Evolutionary conservation across 768 basidiomycete species (phyloP).

Genomic region (Rhodotorula sphaerocarpa): DNA sequence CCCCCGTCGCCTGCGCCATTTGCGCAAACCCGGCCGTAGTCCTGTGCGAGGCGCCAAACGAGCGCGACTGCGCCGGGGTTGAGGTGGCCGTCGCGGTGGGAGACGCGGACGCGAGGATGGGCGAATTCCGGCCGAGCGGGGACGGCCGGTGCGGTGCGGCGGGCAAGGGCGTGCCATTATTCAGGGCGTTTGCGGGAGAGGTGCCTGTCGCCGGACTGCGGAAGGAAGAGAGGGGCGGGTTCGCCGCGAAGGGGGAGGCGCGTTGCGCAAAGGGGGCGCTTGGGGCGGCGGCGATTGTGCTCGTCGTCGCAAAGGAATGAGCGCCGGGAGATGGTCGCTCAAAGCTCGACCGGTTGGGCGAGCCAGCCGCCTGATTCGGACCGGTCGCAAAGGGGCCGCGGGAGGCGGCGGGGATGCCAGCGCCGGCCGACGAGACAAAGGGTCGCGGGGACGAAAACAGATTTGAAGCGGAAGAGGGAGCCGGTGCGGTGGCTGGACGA

Average conservation of each 20-base stretch:
- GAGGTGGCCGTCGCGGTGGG: background rate
- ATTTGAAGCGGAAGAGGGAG: background rate
- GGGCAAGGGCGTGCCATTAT: background rate
- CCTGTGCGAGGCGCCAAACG: background rate
- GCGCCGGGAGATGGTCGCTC: too few relatives aligned
- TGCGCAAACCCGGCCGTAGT: background rate
- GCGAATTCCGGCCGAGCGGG: constrained; percentile 9
- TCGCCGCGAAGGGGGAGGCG: background rate
- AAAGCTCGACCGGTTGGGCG: too few relatives aligned
- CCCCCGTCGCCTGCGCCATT: too few relatives aligned
- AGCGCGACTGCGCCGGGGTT: background rate
- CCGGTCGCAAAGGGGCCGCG: background rate
- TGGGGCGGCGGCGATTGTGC: background rate
- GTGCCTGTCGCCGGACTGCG: background rate
- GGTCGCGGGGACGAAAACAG: background rate
- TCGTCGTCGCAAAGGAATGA: too few relatives aligned
- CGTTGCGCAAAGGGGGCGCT: background rate
- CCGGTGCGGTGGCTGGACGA: background rate
- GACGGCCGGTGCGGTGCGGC: background rate
- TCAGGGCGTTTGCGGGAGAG: background rate
- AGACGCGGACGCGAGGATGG: constrained; percentile 8
- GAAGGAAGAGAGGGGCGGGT: too few relatives aligned
- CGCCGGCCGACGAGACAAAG: background rate
- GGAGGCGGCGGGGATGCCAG: background rate
- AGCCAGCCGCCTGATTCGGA: too few relatives aligned